Evolutionary conservation across 345 rosid species (phyloP).

Genomic region (Salix exigua): DNA sequence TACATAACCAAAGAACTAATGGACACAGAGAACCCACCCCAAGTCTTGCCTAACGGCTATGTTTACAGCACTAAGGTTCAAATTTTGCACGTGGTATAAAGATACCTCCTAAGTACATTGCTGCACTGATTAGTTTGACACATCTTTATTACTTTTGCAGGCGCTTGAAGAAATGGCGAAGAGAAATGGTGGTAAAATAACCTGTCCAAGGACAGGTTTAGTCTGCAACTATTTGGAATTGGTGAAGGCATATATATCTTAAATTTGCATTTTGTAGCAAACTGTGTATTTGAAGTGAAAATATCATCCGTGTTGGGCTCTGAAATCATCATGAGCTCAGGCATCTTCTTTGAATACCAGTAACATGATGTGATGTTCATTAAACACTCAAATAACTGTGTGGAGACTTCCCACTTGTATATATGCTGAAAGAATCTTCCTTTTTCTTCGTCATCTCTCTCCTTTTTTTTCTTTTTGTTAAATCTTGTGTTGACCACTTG

Average conservation of each 20-base stretch:
- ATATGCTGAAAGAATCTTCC: background rate
- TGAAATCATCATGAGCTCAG: background rate
- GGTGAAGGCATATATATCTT: slow-evolving; percentile 89
- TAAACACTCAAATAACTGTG: background rate
- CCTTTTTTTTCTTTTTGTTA: no score
- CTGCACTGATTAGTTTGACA: background rate
- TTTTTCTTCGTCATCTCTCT: background rate
- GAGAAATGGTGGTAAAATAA: slow-evolving; percentile 63
- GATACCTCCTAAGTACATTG: background rate
- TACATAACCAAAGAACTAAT: slow-evolving; percentile 87
- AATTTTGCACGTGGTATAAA: slow-evolving; percentile 3
- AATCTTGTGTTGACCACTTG: background rate
- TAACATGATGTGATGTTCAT: background rate
- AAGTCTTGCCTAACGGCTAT: slow-evolving; percentile 91
- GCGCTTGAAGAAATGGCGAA: slow-evolving; percentile 93
- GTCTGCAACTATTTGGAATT: slow-evolving; percentile 64
- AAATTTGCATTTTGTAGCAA: slow-evolving; percentile 1
- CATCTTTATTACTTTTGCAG: slow-evolving; percentile 31
- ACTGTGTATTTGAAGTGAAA: background rate
- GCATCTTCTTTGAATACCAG: slow-evolving; percentile 9
- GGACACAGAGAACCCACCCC: slow-evolving; percentile 99
- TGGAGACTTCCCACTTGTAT: background rate
- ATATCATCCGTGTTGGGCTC: background rate
- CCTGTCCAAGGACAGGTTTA: slow-evolving; percentile 76
- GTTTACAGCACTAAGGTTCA: slow-evolving; percentile 91